phyloP scores from a whole-genome alignment of 192 early-diverging fungal species.

The Helicostylum pulchrum region DNA sequence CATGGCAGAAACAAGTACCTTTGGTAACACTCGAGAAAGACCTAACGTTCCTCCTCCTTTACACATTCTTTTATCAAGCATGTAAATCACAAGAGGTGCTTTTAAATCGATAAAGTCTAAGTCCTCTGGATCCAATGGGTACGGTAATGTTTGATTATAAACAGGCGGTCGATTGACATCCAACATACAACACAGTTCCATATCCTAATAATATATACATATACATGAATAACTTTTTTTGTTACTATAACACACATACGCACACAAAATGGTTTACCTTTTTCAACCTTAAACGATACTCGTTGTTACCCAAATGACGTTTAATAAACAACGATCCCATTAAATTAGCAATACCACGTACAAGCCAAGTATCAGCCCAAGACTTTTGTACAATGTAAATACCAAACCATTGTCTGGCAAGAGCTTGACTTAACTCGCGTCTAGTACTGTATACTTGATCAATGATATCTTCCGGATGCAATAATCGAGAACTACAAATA shows the following conservation, averaged over 20 bases:
- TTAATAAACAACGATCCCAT: constrained; percentile 71
- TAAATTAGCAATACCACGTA: constrained; percentile 75
- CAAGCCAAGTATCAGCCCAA: constrained; percentile 89
- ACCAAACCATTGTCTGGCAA: constrained; percentile 96
- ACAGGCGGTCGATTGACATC: constrained; percentile 89
- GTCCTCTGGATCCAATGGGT: constrained; percentile 53
- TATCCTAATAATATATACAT: constrained; percentile 57
- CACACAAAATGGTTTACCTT: constrained; percentile 43
- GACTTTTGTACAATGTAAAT: constrained; percentile 67
- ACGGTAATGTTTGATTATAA: constrained; percentile 59
- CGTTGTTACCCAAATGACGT: constrained; percentile 84
- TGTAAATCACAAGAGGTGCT: constrained; percentile 83
- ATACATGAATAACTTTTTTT: background rate
- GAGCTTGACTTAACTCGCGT: constrained; percentile 58
- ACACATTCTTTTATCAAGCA: constrained; percentile 84
- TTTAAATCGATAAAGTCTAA: constrained; percentile 82
- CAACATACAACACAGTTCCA: constrained; percentile 71
- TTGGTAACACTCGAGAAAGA: constrained; percentile 74
- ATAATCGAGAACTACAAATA: constrained; percentile 59
- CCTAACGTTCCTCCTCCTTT: constrained; percentile 72
- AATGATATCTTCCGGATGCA: constrained; percentile 73
- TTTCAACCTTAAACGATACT: constrained; percentile 78
- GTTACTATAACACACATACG: background rate
- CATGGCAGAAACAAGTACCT: constrained; percentile 73
- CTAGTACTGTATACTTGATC: constrained; percentile 89